phyloP scores from a whole-genome alignment of 2,329 filamentous ascomycete genomes.

The Colletotrichum horii region DNA sequence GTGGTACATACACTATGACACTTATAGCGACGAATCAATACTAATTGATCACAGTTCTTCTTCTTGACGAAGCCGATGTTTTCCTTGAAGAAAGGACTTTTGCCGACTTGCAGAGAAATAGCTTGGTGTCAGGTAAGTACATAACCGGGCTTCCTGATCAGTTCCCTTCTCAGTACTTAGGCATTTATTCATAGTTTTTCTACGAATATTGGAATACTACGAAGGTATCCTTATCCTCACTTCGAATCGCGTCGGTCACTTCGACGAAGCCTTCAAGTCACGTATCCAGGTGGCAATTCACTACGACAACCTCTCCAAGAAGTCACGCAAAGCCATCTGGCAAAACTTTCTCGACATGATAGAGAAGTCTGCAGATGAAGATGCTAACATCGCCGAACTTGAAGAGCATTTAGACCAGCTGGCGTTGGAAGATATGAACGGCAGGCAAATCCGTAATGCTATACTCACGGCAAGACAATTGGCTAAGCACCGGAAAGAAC shows the following conservation, averaged over 20 bases:
- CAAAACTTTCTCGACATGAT: neutral
- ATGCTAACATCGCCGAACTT: neutral
- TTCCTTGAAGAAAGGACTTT: neutral
- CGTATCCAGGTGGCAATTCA: neutral
- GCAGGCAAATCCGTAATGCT: accelerated
- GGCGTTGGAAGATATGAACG: neutral
- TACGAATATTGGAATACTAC: accelerated
- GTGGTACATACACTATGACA: accelerated
- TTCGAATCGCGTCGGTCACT: accelerated
- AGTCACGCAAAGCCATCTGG: neutral
- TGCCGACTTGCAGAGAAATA: neutral
- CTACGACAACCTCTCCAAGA: neutral
- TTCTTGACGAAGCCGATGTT: neutral
- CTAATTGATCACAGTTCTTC: accelerated
- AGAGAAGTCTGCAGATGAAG: accelerated
- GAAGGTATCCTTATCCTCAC: neutral
- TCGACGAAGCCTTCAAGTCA: neutral
- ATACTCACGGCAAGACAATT: accelerated
- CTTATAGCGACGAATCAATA: accelerated
- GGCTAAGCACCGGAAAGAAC: accelerated
- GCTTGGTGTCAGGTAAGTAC: neutral
- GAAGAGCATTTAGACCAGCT: accelerated
- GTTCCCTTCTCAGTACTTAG: no score
- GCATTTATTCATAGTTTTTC: neutral
- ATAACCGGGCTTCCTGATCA: no score